Evolutionary conservation across 768 basidiomycete genomes (phyloP).

Genomic region (Strobilomyces confusus): DNA sequence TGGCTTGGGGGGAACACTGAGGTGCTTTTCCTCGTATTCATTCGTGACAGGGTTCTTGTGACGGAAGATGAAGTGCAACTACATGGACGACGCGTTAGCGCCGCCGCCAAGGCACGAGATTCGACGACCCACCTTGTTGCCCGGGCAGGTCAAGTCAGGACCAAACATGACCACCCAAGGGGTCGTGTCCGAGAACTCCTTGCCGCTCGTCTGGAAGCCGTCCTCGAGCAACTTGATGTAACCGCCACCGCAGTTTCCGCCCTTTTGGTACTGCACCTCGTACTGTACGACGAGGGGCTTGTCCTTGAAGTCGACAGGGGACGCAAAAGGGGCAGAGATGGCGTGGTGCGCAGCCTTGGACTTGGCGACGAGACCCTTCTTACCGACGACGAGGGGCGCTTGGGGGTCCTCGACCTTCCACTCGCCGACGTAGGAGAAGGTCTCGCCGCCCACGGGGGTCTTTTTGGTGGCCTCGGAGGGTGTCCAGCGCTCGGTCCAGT

Average conservation of each 20-base stretch:
- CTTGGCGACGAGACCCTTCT: conserved; percentile 92
- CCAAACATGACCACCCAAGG: conserved; percentile 98
- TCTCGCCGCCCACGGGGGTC: conserved; percentile 93
- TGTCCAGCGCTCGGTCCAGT: conserved; percentile 91
- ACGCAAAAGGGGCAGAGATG: conserved; percentile 87
- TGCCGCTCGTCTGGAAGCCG: conserved; percentile 89
- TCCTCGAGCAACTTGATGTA: conserved; percentile 95
- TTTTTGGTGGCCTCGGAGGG: conserved; percentile 98
- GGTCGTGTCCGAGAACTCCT: conserved; percentile 91
- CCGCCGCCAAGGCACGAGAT: too few relatives aligned
- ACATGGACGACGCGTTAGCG: conserved; percentile 6
- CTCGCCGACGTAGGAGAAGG: conserved; percentile 94
- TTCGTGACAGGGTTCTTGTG: conserved; percentile 92
- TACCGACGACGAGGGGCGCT: conserved; percentile 71
- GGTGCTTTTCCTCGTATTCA: conserved; percentile 96
- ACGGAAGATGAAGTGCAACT: conserved; percentile 99
- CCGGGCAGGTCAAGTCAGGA: conserved; percentile 90
- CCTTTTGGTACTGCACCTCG: conserved; percentile 99
- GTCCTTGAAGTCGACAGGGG: conserved; percentile 73
- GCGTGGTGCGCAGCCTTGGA: conserved; percentile 98
- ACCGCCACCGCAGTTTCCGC: conserved; percentile 98
- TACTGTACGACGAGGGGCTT: conserved; percentile 95
- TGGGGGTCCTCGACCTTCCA: conserved; percentile 94
- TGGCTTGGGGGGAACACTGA: conserved; percentile 75
- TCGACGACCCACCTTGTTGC: conserved; percentile 65